A percentile compares a stretch with the other conserved stretches of the same genome.
Conservation (phyloP, 2,329 filamentous ascomycete genomes). For the Monilinia laxa region DNA sequence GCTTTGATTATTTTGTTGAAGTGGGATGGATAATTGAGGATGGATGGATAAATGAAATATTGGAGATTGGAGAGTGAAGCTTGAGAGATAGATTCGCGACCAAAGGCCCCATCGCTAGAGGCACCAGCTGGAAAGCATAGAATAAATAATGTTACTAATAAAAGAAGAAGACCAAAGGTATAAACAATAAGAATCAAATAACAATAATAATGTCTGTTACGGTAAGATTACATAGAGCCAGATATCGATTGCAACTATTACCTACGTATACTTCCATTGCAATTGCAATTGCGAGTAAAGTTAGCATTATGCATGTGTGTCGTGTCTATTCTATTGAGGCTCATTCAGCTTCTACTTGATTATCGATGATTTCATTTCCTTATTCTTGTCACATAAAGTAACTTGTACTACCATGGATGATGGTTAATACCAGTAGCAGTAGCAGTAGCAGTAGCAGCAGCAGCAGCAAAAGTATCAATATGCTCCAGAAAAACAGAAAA, state of each 20-base stretch:
- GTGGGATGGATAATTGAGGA: not conserved
- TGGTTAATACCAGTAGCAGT: not conserved
- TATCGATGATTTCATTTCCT: not conserved
- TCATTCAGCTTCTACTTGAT: no score
- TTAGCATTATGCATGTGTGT: not conserved
- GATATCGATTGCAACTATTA: no score
- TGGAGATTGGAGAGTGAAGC: not conserved
- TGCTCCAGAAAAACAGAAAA: not conserved
- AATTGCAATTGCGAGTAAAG: no score
- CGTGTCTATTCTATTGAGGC: not conserved
- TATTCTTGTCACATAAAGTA: no score
- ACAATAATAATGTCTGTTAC: no score
- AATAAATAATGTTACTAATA: no score
- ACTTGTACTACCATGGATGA: no score
- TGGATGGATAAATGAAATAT: constrained; percentile 15
- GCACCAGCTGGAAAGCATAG: no score
- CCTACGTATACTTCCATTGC: no score
- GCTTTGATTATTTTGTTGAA: not conserved
- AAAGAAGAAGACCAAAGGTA: no score
- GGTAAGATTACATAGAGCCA: no score
- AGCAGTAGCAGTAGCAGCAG: not conserved
- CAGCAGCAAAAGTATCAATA: not conserved
- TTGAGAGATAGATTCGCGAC: constrained; percentile 2
- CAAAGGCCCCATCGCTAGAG: constrained; percentile 13
- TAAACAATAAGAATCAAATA: not conserved